Base-by-base conservation (phyloP, 306 rosid genomes). In the Sophora flavescens region DNA sequence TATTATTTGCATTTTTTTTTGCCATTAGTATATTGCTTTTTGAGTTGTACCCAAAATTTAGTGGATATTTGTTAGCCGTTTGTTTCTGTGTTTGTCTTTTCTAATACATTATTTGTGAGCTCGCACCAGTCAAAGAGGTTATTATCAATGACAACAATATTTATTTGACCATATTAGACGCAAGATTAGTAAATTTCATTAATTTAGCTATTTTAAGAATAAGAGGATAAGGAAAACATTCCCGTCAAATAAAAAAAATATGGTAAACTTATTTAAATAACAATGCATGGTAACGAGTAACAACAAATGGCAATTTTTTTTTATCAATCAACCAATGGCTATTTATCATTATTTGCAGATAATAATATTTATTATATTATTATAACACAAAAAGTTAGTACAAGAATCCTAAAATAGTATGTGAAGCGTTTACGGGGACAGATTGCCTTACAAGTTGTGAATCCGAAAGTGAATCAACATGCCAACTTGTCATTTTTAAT, bases 1-100 rank as follows among this genome's bases (percentile, higher is more conserved):
- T 22, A 22, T 22, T 22, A 22, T 22, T 22, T 22, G 22, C 22
- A 22, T 22, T 30, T 30, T 30, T 30, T 30, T 30, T 59, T 36
- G 38, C 54, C 9, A 11, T 47, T 30, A 30, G 58, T 41, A 26
- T 47, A 33, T 62, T 62, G 71, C 52, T 18, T 75, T 15, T 33
- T 48, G 69, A 74, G 70, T 60, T 42, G 68, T 18, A 32, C 32
- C 58, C 48, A 74, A 2, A 22, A 44, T 10, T 30, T 33, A 12
- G 16, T 26, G 2, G 2, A 51, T 62, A 10, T 44, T 22, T 41
- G 17, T 26, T 32, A 30, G 30, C 14, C 33, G 58, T 35, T 47
- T 32, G 62, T 12, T 17, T 3, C 48, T n/a, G 9, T 30, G 33
- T 5, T 47, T 42, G 57, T 45, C 44, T 45, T 32, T 72, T 30